These are phyloP conservation scores for Candida nanaspora DNA, from an alignment of 805 yeast species.

Conservation along the genomic window DNA sequence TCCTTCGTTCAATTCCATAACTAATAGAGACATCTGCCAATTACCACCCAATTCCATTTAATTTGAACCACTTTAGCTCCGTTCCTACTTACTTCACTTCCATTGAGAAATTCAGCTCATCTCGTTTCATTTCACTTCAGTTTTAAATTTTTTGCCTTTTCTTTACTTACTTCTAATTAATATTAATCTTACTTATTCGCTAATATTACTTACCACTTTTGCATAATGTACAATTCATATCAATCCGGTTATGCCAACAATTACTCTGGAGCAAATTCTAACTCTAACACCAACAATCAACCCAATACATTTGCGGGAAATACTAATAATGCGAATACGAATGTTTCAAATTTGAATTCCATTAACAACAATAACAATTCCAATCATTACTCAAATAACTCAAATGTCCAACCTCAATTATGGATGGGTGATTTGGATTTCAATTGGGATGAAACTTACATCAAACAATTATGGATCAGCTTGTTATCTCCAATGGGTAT, in stretches of 20 bases:
- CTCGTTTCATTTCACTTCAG: background rate
- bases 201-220: background rate
- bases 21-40: background rate
- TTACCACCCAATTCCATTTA: background rate
- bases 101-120: too few species aligned
- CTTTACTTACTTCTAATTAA: background rate
- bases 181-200: too few species aligned
- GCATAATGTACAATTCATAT: background rate
- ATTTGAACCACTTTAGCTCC: background rate
- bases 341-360: slow-evolving; percentile 4
- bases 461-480: slow-evolving; percentile 61
- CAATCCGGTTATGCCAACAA: background rate
- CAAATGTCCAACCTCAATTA: slow-evolving; percentile 31
- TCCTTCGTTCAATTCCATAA: background rate
- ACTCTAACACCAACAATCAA: slow-evolving; percentile 5
- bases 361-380: slow-evolving; percentile 1
- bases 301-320: background rate
- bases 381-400: slow-evolving; percentile 6
- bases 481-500: slow-evolving; percentile 49
- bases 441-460: slow-evolving; percentile 66
- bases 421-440: slow-evolving; percentile 94
- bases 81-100: background rate
- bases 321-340: slow-evolving; percentile 5
- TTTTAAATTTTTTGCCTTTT: background rate
- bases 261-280: slow-evolving; percentile 6